Base-by-base conservation (phyloP, 2,329 filamentous ascomycete genomes). In the Celoporthe dispersa region DNA sequence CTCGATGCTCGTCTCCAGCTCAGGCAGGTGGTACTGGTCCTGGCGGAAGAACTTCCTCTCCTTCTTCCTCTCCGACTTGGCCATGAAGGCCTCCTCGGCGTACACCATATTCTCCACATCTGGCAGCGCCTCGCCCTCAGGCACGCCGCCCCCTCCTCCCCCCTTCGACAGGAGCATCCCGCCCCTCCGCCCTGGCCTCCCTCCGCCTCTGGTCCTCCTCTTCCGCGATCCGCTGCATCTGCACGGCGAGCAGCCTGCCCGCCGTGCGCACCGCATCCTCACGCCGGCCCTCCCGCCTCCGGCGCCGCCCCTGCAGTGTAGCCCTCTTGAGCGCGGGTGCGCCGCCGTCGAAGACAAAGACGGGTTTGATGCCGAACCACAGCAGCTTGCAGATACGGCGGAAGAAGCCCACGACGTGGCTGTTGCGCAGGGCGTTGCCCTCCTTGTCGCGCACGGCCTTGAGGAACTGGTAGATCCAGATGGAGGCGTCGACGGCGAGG, bases 391-490 rank as follows among this genome's bases (percentile, higher is more conserved):
- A 99, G 79, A 99, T 97, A 71, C 96, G 91, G 66, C 96, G 93
- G 82, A 99, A 99, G 88, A 99, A 99, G 53, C 97, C 96, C 59
- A 99, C 93, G 48, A 99, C 89, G 78, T 99, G 96, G 39, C 93
- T 95, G 83, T 98, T 99, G 73, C 94, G 93, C 66, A 99, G 86
- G 1, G 96, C 96, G 78, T 99, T 97, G 67, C 96, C 96, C 81
- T 99, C 96, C 78, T 98, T 98, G 82, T 99, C 96, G 76, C 96
- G 94, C 14, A 99, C 96, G 12, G 97, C 96, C 83, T 99, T 99
- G 76, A 99, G 89, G 78, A 99, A 99, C 79, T 99, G 96, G 85
- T 99, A 99, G 76, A 99, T 98, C 96, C 96, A 99, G 79, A 99
- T 99, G 16, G 94, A 98, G 70, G 97, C 96, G 82, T 99, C 96